Evolutionary conservation across 257 asterid species (phyloP), one percentile per base, ranked within the genome.

Genomic region (Ligustrum vulgare): DNA sequence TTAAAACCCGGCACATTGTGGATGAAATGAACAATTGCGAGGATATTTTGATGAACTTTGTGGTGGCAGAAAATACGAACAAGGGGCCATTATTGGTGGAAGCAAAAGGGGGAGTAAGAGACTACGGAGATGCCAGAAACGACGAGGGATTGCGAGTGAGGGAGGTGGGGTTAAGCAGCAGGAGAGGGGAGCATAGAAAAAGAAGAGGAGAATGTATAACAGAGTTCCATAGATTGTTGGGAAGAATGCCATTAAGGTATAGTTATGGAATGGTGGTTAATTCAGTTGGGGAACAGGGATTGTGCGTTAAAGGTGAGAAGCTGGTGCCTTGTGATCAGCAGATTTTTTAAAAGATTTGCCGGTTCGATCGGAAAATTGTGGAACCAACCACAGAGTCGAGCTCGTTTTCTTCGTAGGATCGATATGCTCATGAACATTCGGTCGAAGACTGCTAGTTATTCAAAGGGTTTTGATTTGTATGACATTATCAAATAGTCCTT

Each of bases 61-160:
- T 89, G 80, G 91, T 82, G 83, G 94, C 96, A 32, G 91, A 88
- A 76, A 85, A 75, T 47, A 78, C 22, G 3, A 78, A 60, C 64
- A 83, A 78, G 49, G 97, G 97, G n/a, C 96, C 95, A 34, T 76
- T 94, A 69, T 41, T 90, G 88, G 90, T 87, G 5, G 91, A 88
- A 34, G 91, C 80, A 31, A 78, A 82, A 81, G 84, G 87, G 58
- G 86, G 89, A 37, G 83, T 91, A 25, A 87, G 98, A 85, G 98
- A 92, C 72, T 88, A 83, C 78, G 99, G 98, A n/a, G 99, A 94
- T 70, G 84, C 91, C 1, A 85, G 99, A 74, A 94, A 92, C 70
- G 97, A 94, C 74, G 92, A 85, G 49, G 83, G 70, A 8, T 39
- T 73, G 12, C 79, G 75, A 49, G 79, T 87, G 84, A 87, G 77